phyloP scores from a whole-genome alignment of 768 basidiomycete species.

The Suillus spraguei region DNA sequence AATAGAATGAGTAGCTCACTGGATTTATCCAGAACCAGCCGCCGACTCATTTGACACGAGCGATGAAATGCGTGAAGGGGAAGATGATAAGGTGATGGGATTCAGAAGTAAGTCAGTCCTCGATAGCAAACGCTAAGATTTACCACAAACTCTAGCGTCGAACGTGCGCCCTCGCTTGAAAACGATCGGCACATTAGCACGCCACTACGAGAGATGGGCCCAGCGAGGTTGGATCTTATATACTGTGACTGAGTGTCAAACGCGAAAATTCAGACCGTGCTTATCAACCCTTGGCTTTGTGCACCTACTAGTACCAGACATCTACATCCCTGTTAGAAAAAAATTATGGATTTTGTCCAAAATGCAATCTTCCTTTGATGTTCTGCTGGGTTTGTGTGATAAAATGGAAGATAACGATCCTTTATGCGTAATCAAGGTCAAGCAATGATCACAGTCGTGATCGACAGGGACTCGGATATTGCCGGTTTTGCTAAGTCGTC shows the following conservation, averaged over 20 bases:
- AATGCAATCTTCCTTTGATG: neutral
- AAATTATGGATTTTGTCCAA: neutral
- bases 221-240: too few species aligned
- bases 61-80: slow-evolving; percentile 9
- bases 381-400: neutral
- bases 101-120: slow-evolving; percentile 30
- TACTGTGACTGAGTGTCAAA: too few species aligned
- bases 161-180: neutral
- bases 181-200: neutral
- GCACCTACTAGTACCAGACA: neutral
- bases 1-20: slow-evolving; percentile 16
- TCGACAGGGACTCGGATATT: too few species aligned
- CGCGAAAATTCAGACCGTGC: too few species aligned
- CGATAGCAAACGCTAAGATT: slow-evolving; percentile 12
- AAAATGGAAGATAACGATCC: neutral
- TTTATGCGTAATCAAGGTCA: too few species aligned
- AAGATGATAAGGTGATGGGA: neutral
- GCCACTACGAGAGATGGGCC: too few species aligned
- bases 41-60: neutral
- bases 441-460: too few species aligned
- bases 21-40: slow-evolving; percentile 3
- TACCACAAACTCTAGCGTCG: slow-evolving; percentile 10
- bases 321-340: neutral
- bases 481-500: too few species aligned
- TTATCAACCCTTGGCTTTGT: too few species aligned